Evolutionary conservation across 768 basidiomycete genomes (phyloP).

Genomic region (Exsudoporus frostii): DNA sequence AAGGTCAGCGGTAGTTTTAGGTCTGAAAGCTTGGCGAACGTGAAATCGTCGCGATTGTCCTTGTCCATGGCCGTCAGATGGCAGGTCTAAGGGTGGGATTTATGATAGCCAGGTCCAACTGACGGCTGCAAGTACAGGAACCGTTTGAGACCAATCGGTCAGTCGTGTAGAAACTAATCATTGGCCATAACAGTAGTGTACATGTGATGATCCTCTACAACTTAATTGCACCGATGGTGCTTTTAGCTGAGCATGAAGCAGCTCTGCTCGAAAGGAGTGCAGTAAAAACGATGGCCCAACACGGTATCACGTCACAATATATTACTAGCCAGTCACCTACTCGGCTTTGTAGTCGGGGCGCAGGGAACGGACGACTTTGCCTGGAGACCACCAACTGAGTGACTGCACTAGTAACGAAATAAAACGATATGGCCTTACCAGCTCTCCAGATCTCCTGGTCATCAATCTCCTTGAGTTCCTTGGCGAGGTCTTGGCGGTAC

Average conservation of each 20-base stretch:
- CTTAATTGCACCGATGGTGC: constrained; percentile 23
- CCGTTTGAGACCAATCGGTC: not conserved
- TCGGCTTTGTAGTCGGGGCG: constrained; percentile 82
- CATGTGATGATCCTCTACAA: constrained; percentile 15
- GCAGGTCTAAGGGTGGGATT: not conserved
- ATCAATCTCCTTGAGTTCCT: constrained; percentile 92
- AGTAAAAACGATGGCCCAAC: constrained; percentile 2
- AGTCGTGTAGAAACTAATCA: not conserved
- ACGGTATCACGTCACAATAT: constrained; percentile 7
- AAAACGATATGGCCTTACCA: constrained; percentile 42
- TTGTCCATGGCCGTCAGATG: constrained; percentile 43
- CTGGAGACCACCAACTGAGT: constrained; percentile 30
- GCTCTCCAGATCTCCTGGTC: constrained; percentile 99
- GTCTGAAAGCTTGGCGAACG: constrained; percentile 88
- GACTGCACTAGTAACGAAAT: not conserved
- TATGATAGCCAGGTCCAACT: not conserved
- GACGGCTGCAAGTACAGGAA: not conserved
- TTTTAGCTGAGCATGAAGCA: constrained; percentile 22
- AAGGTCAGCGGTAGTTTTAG: constrained; percentile 85
- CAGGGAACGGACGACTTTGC: constrained; percentile 88
- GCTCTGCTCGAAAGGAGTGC: constrained; percentile 7
- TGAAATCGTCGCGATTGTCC: constrained; percentile 81
- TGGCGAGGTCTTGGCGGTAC: constrained; percentile 89
- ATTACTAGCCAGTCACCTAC: constrained; percentile 20
- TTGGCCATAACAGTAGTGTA: constrained; percentile 6